Conservation (phyloP, 169 alveolate genomes). For the Plasmodium gallinaceum region DNA sequence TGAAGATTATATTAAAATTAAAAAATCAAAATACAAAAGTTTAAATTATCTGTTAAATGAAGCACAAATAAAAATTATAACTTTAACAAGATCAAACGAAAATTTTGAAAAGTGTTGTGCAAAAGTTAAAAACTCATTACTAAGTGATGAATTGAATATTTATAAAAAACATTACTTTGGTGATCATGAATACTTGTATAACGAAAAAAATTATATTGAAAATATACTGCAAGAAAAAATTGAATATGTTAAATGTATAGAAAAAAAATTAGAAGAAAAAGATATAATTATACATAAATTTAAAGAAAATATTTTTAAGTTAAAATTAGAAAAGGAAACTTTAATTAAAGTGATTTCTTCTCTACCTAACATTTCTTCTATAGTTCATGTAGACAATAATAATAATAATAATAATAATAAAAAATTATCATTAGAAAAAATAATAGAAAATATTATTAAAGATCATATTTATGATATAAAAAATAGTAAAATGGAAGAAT, state of each 20-base stretch:
- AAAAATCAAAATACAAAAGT: constrained; percentile 33
- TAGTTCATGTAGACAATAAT: not conserved
- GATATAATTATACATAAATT: not conserved
- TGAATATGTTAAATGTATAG: constrained; percentile 11
- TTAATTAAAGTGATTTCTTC: constrained; percentile 30
- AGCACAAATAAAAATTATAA: constrained; percentile 50
- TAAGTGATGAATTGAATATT: constrained; percentile 11
- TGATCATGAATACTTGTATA: constrained; percentile 4
- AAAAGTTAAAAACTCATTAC: not conserved
- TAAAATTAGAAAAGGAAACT: constrained; percentile 40
- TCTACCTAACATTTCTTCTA: not conserved
- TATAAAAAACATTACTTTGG: constrained; percentile 15
- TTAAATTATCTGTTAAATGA: constrained; percentile 42
- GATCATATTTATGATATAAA: constrained; percentile 8
- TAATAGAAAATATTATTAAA: constrained; percentile 18
- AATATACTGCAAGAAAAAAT: constrained; percentile 22
- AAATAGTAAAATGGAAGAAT: not conserved
- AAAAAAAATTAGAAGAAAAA: constrained; percentile 29
- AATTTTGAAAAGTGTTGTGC: constrained; percentile 28
- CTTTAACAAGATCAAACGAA: constrained; percentile 19
- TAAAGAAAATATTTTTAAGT: not conserved
- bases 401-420: not conserved
- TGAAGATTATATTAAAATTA: constrained; percentile 44
- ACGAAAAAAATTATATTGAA: constrained; percentile 39
- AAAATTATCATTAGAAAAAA: constrained; percentile 9